Percentiles rank a stretch among this genome's conserved stretches.
Evolutionary conservation across 441 rosid genomes (phyloP).

Genomic region (Populus hybrid): DNA sequence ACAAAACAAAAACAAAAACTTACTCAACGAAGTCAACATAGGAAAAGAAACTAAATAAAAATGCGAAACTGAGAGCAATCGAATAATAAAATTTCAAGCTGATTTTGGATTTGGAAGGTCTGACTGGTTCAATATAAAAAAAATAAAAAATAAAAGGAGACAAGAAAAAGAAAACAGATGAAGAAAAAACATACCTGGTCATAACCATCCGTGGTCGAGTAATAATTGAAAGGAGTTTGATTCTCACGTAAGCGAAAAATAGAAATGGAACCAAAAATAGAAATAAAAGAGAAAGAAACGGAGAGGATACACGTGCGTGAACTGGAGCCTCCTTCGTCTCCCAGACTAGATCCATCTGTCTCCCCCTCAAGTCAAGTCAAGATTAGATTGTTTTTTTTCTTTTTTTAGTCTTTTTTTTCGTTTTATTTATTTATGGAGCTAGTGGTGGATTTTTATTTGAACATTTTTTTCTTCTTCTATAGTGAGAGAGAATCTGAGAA

Average conservation of each 20-base stretch:
- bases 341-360: slow-evolving; percentile 24
- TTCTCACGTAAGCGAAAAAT: background rate
- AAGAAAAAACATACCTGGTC: background rate
- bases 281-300: slow-evolving; percentile 7
- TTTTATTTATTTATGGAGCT: background rate
- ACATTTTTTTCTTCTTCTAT: background rate
- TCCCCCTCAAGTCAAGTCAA: slow-evolving; percentile 4
- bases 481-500: background rate
- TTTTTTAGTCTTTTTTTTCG: background rate
- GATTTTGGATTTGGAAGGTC: no score
- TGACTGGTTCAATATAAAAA: no score
- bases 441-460: background rate
- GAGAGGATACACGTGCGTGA: slow-evolving; percentile 26
- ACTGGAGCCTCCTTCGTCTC: background rate
- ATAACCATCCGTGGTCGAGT: background rate
- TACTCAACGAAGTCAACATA: background rate
- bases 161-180: background rate
- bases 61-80: background rate
- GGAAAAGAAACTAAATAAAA: background rate
- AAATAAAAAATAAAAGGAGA: slow-evolving; percentile 1
- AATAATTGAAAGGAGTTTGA: background rate
- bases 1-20: background rate
- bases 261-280: slow-evolving; percentile 24
- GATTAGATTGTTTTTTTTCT: no score
- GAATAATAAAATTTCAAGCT: no score